A percentile compares a stretch with the other conserved stretches of the same genome.
Conservation (phyloP, 2,329 filamentous ascomycete species). For the Pseudogymnoascus sp. region DNA sequence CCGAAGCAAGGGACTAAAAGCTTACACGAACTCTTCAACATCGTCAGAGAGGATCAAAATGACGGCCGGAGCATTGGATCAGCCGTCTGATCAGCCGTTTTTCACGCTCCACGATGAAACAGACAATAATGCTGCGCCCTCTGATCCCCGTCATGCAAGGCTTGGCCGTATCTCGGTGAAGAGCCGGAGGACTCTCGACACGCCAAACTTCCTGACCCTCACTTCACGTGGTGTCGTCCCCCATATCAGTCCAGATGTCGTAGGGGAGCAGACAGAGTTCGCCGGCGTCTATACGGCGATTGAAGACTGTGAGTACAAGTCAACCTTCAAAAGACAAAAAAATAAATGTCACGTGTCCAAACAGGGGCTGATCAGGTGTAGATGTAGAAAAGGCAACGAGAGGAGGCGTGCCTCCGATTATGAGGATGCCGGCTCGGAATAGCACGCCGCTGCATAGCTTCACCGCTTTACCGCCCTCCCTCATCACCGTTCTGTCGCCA, state of each 20-base stretch:
- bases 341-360: neutral
- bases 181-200: conserved; percentile 60
- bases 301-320: conserved; percentile 74
- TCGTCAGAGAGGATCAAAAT: neutral
- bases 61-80: neutral
- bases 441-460: conserved; percentile 64
- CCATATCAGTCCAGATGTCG: conserved; percentile 80
- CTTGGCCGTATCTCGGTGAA: conserved; percentile 44
- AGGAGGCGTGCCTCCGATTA: conserved; percentile 44
- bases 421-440: conserved; percentile 29
- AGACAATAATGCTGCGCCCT: neutral
- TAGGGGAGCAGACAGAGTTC: conserved; percentile 56
- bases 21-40: neutral
- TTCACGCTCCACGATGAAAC: conserved; percentile 1
- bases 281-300: conserved; percentile 70
- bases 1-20: conserved; percentile 3
- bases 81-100: neutral
- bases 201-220: conserved; percentile 72
- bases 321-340: neutral
- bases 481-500: conserved; percentile 65
- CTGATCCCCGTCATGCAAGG: conserved; percentile 13
- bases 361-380: conserved; percentile 24
- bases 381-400: conserved; percentile 54
- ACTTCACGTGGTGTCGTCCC: conserved; percentile 79
- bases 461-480: conserved; percentile 58